Conservation (phyloP, 1,284 basidiomycete genomes). For the Cutaneotrichosporon cavernicola region DNA sequence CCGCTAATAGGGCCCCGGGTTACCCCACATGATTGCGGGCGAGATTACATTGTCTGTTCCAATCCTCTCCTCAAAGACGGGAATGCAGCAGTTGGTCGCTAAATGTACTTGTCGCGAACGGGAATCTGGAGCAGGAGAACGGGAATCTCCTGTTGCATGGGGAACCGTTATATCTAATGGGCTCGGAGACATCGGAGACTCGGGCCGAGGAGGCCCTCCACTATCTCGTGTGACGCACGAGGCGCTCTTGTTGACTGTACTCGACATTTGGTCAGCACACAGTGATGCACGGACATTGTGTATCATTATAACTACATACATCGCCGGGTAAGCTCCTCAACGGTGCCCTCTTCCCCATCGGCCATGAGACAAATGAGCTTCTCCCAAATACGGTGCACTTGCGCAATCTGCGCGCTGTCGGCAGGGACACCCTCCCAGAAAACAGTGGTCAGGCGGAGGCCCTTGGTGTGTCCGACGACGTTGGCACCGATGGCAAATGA, state of each 20-base stretch:
- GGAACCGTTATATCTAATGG: not conserved
- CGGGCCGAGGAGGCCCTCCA: no score
- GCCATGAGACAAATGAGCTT: not conserved
- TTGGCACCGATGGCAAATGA: not conserved
- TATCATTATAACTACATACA: no score
- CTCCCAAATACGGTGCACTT: not conserved
- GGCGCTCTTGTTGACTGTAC: no score
- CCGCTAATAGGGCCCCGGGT: not conserved
- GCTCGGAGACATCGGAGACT: not conserved
- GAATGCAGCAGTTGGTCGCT: not conserved
- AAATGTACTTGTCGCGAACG: not conserved
- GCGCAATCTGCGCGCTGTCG: not conserved
- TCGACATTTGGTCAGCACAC: no score
- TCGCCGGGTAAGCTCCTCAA: not conserved
- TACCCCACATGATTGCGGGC: not conserved
- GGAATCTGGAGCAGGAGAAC: not conserved
- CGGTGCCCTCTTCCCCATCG: not conserved
- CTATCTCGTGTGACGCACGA: no score
- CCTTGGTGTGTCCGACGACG: not conserved
- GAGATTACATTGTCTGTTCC: not conserved
- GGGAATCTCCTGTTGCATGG: not conserved
- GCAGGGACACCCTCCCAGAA: conserved; percentile 5
- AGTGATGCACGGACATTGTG: no score
- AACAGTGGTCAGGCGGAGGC: not conserved
- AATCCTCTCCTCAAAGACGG: not conserved